Evolutionary conservation across 495 filamentous ascomycete genomes (phyloP).

Genomic region (Hyaloscypha hepaticicola): DNA sequence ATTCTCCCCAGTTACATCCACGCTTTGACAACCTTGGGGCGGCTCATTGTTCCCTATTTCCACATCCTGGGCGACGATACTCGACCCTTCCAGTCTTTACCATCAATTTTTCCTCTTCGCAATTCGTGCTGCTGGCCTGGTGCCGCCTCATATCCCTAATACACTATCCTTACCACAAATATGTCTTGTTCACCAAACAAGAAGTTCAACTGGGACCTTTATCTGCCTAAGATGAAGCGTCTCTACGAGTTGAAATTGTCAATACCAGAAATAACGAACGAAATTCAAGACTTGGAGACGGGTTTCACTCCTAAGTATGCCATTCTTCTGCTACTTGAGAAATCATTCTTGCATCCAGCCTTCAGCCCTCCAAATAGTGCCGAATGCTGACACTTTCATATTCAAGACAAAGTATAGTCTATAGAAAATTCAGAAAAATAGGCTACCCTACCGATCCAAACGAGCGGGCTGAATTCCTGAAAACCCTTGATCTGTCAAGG

Average conservation of each 20-base stretch:
- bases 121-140: background rate
- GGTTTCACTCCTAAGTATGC: conserved; percentile 19
- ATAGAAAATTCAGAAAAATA: conserved; percentile 5
- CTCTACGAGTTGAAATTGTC: background rate
- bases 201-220: conserved; percentile 13
- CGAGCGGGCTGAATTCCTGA: background rate
- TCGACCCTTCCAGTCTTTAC: conserved; percentile 11
- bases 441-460: conserved; percentile 11
- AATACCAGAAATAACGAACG: conserved; percentile 9
- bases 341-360: background rate
- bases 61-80: background rate
- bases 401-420: conserved; percentile 3
- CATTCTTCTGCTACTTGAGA: background rate
- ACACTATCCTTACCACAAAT: background rate
- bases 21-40: too few species aligned
- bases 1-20: background rate
- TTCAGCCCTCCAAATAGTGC: too few species aligned
- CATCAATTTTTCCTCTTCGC: background rate
- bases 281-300: conserved; percentile 4
- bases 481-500: background rate
- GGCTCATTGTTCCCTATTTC: too few species aligned
- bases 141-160: conserved; percentile 6
- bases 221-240: conserved; percentile 13
- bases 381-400: background rate
- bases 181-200: conserved; percentile 10